These are phyloP conservation scores for Pseudozyma thailandica DNA, from an alignment of 1,284 basidiomycete genomes.

Conservation along the genomic window DNA sequence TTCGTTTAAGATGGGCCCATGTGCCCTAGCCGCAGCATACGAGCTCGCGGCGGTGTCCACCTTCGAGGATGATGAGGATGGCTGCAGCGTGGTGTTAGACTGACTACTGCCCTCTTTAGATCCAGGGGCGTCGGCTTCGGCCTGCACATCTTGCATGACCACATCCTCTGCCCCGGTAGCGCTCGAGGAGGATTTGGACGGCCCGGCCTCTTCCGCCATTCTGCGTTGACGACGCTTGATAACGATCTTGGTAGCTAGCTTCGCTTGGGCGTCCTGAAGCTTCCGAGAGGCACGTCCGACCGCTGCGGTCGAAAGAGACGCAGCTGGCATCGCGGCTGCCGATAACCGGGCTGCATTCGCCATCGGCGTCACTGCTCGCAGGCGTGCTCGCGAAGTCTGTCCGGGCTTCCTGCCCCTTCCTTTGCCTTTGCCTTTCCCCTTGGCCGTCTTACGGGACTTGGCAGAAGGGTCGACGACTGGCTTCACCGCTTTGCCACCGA, in stretches of 20 bases:
- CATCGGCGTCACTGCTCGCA: conserved; percentile 30
- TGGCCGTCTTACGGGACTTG: conserved; percentile 36
- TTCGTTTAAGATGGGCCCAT: not conserved
- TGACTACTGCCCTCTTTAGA: not conserved
- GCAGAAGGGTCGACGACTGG: conserved; percentile 1
- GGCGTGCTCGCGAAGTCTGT: conserved; percentile 10
- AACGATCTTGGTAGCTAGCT: conserved; percentile 20
- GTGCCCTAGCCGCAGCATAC: too few relatives aligned
- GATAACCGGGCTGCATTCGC: conserved; percentile 20
- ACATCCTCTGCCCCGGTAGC: not conserved
- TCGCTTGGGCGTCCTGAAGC: conserved; percentile 19
- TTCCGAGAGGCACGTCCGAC: conserved; percentile 2
- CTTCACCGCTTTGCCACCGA: conserved; percentile 49
- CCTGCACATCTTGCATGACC: not conserved
- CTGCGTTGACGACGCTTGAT: conserved; percentile 11
- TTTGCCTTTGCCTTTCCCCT: conserved; percentile 30
- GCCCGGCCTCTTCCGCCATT: not conserved
- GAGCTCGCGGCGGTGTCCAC: too few relatives aligned
- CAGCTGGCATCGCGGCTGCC: conserved; percentile 25
- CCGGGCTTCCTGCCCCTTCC: conserved; percentile 12
- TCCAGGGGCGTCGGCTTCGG: not conserved
- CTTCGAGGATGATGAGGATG: not conserved
- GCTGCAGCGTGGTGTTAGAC: not conserved
- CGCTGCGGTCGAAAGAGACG: conserved; percentile 4
- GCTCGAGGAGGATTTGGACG: not conserved